Evolutionary conservation across 2,329 filamentous ascomycete genomes (phyloP), one percentile per base, ranked within the genome.

Genomic region (Fusarium globosum): DNA sequence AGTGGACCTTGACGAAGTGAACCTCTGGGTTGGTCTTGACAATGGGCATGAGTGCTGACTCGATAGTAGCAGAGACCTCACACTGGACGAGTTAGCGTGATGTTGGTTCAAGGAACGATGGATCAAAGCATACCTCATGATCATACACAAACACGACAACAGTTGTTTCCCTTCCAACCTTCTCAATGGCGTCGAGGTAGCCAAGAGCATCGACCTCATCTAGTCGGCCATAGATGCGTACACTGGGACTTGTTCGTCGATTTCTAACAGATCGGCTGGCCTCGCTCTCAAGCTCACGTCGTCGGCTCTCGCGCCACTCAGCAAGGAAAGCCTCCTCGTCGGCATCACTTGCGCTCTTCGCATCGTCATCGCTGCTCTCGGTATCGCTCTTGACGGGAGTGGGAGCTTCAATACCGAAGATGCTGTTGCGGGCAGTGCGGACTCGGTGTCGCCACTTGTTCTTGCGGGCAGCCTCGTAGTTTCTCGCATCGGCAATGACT

Each of bases 81-180:
- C 93, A 97, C 93, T 97, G 73, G 65, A 80, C 78, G 73, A 35
- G 62, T 79, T 75, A 80, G 74, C 36, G 72, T 41, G 16, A 45
- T 52, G 23, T 35, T 30, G n/a, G n/a, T 39, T 4, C n/a, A 30
- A 43, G 11, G n/a, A 30, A 14, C 18, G 21, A 13, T 46, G 43
- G 6, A 59, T 48, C n/a, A 57, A 60, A 57, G 83, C 90, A 81
- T 89, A 97, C 95, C 86, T 93, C 89, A 69, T 93, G 89, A 79
- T 98, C 95, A 82, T 95, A 96, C 74, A 99, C 95, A 83, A 96
- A 97, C 35, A 99, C 96, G 6, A 98, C 93, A 4, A 98, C 95
- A 7, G 93, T 89, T 0, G 94, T 96, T 52, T 96, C 93, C 53
- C 91, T 84, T 43, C 91, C 87, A 9, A 96, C 94, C 83, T 94